Conservation (phyloP, 2,329 filamentous ascomycete genomes). For the Epichloe aotearoae region DNA sequence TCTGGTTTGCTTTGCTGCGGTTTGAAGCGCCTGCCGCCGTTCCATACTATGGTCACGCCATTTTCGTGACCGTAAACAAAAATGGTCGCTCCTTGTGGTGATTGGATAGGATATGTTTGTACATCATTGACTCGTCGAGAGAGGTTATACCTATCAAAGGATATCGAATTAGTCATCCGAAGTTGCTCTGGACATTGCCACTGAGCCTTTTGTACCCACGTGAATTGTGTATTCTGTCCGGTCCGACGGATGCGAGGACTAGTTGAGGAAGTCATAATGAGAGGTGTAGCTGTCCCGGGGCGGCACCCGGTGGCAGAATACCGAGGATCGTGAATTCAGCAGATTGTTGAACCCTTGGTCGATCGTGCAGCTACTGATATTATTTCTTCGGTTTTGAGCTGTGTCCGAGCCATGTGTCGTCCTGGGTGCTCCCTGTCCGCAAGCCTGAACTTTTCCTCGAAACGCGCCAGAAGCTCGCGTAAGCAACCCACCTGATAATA, state of each 20-base stretch:
- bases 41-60: slow-evolving; percentile 48
- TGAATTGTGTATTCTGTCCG: slow-evolving; percentile 34
- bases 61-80: slow-evolving; percentile 51
- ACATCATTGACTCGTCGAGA: slow-evolving; percentile 44
- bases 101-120: slow-evolving; percentile 47
- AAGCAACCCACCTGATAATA: not conserved
- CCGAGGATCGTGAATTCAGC: not conserved
- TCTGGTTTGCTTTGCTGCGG: slow-evolving; percentile 20
- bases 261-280: slow-evolving; percentile 19
- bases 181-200: too few relatives aligned
- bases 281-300: not conserved
- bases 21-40: slow-evolving; percentile 48
- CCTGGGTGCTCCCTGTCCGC: not conserved
- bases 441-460: not conserved
- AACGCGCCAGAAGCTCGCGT: not conserved
- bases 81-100: slow-evolving; percentile 50
- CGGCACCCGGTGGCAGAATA: slow-evolving; percentile 5
- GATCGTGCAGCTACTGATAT: not conserved
- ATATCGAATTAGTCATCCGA: not conserved
- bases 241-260: slow-evolving; percentile 32
- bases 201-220: slow-evolving; percentile 20
- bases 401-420: not conserved
- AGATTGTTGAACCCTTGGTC: not conserved
- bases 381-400: not conserved
- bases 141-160: slow-evolving; percentile 41